These are phyloP conservation scores for Lathyrus oleraceus DNA, from an alignment of 306 rosid species.

Conservation along the genomic window DNA sequence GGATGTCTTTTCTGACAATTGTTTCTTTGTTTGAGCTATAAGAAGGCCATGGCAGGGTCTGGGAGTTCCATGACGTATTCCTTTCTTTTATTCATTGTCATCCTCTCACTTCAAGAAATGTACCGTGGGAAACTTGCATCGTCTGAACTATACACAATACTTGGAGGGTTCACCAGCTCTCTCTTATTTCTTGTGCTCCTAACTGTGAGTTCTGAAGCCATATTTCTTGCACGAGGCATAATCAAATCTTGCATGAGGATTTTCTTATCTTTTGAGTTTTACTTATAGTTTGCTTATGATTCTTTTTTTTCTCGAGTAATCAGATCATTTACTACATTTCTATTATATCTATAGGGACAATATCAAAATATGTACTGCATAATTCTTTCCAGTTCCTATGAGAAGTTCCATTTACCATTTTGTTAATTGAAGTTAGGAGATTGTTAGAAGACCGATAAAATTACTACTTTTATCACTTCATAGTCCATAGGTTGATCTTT, in stretches of 20 bases:
- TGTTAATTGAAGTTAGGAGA: conserved; percentile 4
- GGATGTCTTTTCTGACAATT: not conserved
- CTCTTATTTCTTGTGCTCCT: conserved; percentile 83
- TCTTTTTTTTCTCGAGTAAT: not conserved
- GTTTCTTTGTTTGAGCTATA: conserved; percentile 26
- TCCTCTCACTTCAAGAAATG: conserved; percentile 94
- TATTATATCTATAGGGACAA: not conserved
- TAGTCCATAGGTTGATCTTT: conserved; percentile 4
- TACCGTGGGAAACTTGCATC: conserved; percentile 89
- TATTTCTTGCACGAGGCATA: conserved; percentile 6
- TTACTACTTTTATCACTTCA: conserved; percentile 3
- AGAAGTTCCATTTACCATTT: conserved; percentile 4
- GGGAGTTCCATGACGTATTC: conserved; percentile 94
- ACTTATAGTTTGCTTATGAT: not conserved
- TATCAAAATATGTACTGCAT: not conserved
- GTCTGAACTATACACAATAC: conserved; percentile 80
- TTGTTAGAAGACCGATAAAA: not conserved
- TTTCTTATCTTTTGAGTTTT: conserved; percentile 3
- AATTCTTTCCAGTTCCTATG: not conserved
- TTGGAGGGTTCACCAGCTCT: conserved; percentile 91
- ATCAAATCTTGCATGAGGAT: not conserved
- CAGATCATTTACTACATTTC: not conserved
- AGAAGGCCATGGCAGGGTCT: conserved; percentile 78
- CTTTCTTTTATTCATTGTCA: conserved; percentile 75
- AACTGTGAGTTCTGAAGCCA: conserved; percentile 58